Percentiles rank a stretch among this genome's conserved stretches.
phyloP scores from a whole-genome alignment of 306 rosid genomes.

The Myrica gale region DNA sequence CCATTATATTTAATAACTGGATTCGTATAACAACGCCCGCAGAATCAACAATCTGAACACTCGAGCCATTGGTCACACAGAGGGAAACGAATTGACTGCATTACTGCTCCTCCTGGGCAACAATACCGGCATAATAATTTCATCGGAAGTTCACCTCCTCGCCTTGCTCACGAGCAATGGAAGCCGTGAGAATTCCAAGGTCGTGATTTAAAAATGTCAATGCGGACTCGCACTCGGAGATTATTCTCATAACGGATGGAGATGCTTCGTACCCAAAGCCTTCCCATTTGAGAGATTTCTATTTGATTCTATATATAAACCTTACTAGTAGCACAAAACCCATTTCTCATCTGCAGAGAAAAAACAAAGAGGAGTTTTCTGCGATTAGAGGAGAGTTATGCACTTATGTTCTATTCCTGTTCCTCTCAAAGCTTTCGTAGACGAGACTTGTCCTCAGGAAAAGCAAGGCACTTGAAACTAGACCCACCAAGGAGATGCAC shows the following conservation, averaged over 20 bases:
- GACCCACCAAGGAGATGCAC: slow-evolving; percentile 66
- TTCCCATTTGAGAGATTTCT: no score
- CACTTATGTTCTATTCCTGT: neutral
- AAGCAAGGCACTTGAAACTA: slow-evolving; percentile 58
- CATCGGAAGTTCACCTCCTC: slow-evolving; percentile 47
- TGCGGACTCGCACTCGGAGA: slow-evolving; percentile 85
- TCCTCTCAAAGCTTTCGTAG: slow-evolving; percentile 64
- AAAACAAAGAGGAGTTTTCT: no score
- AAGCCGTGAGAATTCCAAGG: slow-evolving; percentile 91
- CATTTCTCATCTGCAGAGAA: no score
- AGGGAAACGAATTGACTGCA: neutral
- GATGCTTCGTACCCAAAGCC: no score
- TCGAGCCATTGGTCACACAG: neutral
- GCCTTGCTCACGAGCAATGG: slow-evolving; percentile 84
- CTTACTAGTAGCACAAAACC: no score
- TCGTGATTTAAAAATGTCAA: slow-evolving; percentile 80
- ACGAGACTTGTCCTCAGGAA: slow-evolving; percentile 85
- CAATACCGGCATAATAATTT: neutral
- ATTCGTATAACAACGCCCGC: no score
- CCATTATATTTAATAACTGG: no score
- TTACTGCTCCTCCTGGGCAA: neutral
- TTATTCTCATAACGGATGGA: slow-evolving; percentile 80
- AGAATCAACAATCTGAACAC: neutral
- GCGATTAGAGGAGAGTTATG: no score
- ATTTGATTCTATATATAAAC: no score